Evolutionary conservation across 1,139 yeast genomes (phyloP).

Genomic region (Scheffersomyces lignicola): DNA sequence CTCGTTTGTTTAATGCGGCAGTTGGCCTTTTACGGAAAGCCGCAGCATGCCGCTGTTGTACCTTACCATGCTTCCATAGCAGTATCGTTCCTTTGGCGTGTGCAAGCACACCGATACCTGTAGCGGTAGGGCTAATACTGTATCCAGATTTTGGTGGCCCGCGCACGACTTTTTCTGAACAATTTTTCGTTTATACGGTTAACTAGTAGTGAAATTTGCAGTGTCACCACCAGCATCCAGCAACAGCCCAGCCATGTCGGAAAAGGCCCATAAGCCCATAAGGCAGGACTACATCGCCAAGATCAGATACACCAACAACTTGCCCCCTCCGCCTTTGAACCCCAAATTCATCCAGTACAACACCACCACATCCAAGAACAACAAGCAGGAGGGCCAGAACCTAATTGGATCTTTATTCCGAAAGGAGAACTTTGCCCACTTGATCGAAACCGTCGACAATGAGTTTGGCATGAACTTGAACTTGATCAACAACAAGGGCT

Average conservation of each 20-base stretch:
- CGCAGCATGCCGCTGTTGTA: too few relatives aligned
- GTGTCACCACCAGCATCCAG: not conserved
- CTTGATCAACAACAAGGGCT: conserved; percentile 64
- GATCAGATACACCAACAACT: conserved; percentile 77
- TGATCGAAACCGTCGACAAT: conserved; percentile 70
- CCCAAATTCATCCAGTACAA: conserved; percentile 74
- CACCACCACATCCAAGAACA: conserved; percentile 37
- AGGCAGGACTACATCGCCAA: conserved; percentile 90
- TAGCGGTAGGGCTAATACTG: conserved; percentile 2
- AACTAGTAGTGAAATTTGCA: not conserved
- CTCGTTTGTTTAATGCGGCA: too few relatives aligned
- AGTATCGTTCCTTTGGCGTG: not conserved
- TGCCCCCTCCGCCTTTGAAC: conserved; percentile 93
- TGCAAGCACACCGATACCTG: conserved; percentile 1
- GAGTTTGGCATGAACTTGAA: conserved; percentile 79
- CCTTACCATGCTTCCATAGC: not conserved
- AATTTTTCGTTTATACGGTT: too few relatives aligned
- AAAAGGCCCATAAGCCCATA: conserved; percentile 32
- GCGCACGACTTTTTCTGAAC: too few relatives aligned
- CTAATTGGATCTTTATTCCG: conserved; percentile 74
- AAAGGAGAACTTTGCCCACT: conserved; percentile 67
- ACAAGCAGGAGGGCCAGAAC: conserved; percentile 57
- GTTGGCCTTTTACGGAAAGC: too few relatives aligned
- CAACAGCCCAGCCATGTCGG: conserved; percentile 24
- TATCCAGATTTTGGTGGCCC: not conserved